Evolutionary conservation across 176 grass and related monocot genomes (phyloP).

Genomic region (Phoenix roebelenii): DNA sequence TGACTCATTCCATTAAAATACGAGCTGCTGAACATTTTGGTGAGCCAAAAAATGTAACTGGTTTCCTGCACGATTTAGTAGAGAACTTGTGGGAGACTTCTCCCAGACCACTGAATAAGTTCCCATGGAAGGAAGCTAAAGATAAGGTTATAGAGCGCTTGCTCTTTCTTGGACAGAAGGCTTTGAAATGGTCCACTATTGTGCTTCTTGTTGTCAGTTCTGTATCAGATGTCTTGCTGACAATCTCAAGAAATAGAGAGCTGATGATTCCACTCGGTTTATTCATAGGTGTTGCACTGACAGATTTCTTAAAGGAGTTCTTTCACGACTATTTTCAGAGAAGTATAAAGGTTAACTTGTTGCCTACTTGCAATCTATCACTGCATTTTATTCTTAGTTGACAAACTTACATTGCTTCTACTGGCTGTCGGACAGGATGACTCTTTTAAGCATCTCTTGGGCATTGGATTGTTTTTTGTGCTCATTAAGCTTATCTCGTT

Average conservation of each 20-base stretch:
- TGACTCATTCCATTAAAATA: not conserved
- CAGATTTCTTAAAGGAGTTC: conserved; percentile 11
- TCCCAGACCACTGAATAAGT: conserved; percentile 11
- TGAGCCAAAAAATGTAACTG: not conserved
- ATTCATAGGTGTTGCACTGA: conserved; percentile 17
- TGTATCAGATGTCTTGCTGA: conserved; percentile 9
- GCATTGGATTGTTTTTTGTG: conserved; percentile 20
- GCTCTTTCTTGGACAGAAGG: conserved; percentile 1
- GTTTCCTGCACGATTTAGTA: not conserved
- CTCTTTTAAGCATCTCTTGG: conserved; percentile 1
- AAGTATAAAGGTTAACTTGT: not conserved
- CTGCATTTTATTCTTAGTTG: not conserved
- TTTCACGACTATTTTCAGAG: conserved; percentile 3
- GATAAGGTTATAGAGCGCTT: conserved; percentile 1
- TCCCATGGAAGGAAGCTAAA: conserved; percentile 24
- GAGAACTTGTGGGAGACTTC: not conserved
- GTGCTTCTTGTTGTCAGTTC: not conserved
- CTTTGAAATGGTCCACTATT: conserved; percentile 17
- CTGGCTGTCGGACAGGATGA: conserved; percentile 9
- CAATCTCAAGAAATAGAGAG: conserved; percentile 14
- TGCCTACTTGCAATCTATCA: not conserved
- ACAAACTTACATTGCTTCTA: not conserved
- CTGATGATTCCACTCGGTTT: conserved; percentile 14
- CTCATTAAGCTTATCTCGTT: conserved; percentile 7
- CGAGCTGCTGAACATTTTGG: conserved; percentile 11